A percentile compares a stretch with the other conserved stretches of the same genome.
Evolutionary conservation across 2,329 filamentous ascomycete species (phyloP).

Genomic region (Leptosphaerulina australis): DNA sequence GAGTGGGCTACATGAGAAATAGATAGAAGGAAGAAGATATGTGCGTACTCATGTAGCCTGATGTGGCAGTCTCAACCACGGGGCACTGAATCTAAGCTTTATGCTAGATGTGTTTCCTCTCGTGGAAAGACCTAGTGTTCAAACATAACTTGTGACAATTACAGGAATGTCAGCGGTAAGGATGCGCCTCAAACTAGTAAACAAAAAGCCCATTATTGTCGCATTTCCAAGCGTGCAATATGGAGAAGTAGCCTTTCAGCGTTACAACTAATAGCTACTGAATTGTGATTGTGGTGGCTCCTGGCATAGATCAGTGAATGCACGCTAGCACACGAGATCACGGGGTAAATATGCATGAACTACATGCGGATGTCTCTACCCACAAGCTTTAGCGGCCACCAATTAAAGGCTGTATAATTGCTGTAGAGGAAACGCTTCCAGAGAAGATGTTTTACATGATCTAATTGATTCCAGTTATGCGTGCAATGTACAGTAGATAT

Average conservation of each 20-base stretch:
- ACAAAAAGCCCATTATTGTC: too few species aligned
- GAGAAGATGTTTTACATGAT: not conserved
- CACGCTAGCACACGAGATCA: not conserved
- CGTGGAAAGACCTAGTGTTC: too few species aligned
- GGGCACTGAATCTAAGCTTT: too few species aligned
- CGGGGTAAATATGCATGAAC: not conserved
- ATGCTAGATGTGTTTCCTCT: too few species aligned
- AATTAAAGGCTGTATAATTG: too few species aligned
- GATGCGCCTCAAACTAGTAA: too few species aligned
- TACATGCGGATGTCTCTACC: not conserved
- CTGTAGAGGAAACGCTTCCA: not conserved
- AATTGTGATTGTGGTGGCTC: not conserved
- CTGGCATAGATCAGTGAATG: not conserved
- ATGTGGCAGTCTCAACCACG: too few species aligned
- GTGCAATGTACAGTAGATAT: conserved; percentile 20
- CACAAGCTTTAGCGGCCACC: too few species aligned
- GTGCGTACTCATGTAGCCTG: not conserved
- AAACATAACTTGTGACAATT: too few species aligned
- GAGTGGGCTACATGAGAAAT: not conserved
- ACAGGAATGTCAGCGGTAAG: too few species aligned
- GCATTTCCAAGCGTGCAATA: too few species aligned
- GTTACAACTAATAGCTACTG: not conserved
- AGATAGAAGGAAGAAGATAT: not conserved
- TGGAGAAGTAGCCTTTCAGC: too few species aligned
- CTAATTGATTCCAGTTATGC: conserved; percentile 1